Base-by-base conservation (phyloP, 805 yeast species). In the Metschnikowia henanensis region DNA sequence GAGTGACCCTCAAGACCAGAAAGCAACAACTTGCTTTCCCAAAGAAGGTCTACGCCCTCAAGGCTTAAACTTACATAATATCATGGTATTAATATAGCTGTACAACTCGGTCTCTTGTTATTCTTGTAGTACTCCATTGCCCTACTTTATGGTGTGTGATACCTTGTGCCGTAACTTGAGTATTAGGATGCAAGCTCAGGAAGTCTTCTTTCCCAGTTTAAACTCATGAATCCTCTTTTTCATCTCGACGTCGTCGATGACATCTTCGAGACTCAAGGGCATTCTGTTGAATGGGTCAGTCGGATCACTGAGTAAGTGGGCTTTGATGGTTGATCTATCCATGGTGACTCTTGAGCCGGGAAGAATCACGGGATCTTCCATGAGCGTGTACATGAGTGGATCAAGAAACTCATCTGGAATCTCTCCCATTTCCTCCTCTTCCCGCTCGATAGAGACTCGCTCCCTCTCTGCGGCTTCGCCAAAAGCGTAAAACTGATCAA, bases 1-100 rank as follows among this genome's bases (percentile, higher is more conserved):
- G 77, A 72, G 75, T 77, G 72, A 92, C 98, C 68, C 85, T 76
- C 63, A 90, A 87, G 82, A 89, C 91, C 72, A 81, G 80, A 77
- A 94, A 94, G 91, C 84, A 80, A 77, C 81, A 81, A 68, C 80
- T 82, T 67, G 96, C 97, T 76, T 90, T 84, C 96, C 98, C 99
- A 74, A 91, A 85, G 80, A 90, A 95, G 84, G 87, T 86, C 79
- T 94, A 79, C 79, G 98, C 98, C 73, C 87, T 94, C 81, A 92
- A 91, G 85, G 98, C 97, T 79, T 92, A 86, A 83, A 58, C 41
- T 47, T 49, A 47, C 46, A 50, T 52, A 50, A 38, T 47, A 41
- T 45, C 52, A 52, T 49, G 56, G 55, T 51, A 51, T 47, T 52
- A 49, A 49, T 52, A 52, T 48, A 51, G 50, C 52, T 47, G 51